phyloP scores from a whole-genome alignment of 352 stramenopile species.

The Aphanomyces astaci region DNA sequence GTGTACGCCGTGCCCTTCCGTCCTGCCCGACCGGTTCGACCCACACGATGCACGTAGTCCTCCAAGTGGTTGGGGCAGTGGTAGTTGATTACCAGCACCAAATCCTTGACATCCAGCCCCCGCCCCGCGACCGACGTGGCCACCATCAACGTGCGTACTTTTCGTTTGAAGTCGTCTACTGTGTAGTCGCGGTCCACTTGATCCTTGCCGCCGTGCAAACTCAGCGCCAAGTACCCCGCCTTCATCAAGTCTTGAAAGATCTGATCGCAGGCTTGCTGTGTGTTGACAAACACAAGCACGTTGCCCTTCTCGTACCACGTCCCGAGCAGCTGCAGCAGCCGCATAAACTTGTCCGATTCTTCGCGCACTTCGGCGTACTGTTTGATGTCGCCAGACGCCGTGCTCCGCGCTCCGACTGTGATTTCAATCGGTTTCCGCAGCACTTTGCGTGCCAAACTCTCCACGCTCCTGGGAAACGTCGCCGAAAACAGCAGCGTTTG shows the following conservation, averaged over 20 bases:
- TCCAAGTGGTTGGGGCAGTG: conserved; percentile 99
- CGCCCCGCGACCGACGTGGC: conserved; percentile 95
- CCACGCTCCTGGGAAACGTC: conserved; percentile 93
- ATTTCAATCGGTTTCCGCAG: conserved; percentile 96
- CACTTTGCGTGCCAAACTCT: conserved; percentile 82
- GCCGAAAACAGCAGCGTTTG: conserved; percentile 97
- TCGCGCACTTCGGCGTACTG: conserved; percentile 98
- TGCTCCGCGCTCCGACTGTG: conserved; percentile 91
- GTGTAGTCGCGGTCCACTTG: conserved; percentile 99
- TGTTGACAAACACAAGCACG: conserved; percentile 99
- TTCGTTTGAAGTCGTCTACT: conserved; percentile 98
- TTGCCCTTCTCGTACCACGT: conserved; percentile 96
- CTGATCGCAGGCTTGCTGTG: conserved; percentile 94
- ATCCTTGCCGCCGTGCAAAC: conserved; percentile 98
- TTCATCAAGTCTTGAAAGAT: conserved; percentile 97
- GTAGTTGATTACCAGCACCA: conserved; percentile 99
- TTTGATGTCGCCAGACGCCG: conserved; percentile 94
- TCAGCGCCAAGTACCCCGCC: conserved; percentile 92
- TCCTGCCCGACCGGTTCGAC: conserved; percentile 91
- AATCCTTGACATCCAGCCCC: conserved; percentile 97
- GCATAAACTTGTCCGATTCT: conserved; percentile 98
- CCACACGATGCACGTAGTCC: conserved; percentile 99
- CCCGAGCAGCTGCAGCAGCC: conserved; percentile 94
- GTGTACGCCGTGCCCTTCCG: conserved; percentile 98
- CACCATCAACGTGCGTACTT: conserved; percentile 88